Conservation (phyloP, 2,329 filamentous ascomycete genomes). For the Verticillium longisporum region DNA sequence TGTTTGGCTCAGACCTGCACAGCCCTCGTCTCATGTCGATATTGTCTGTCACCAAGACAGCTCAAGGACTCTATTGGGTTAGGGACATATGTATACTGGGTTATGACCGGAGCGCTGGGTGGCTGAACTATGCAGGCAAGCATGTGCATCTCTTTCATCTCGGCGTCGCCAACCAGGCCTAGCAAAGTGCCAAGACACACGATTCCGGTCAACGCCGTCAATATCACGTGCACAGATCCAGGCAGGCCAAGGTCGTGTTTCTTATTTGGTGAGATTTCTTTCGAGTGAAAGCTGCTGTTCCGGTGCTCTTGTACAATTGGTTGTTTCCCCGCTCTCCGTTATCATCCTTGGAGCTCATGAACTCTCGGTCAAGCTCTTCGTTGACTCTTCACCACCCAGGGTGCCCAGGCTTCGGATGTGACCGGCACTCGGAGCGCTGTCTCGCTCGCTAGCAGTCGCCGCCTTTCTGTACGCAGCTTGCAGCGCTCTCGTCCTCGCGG, state of each 20-base stretch:
- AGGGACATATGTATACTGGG: no score
- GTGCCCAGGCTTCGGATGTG: slow-evolving; percentile 85
- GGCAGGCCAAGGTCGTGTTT: background rate
- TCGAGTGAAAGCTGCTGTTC: background rate
- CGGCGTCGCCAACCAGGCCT: background rate
- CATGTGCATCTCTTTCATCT: no score
- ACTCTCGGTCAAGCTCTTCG: slow-evolving; percentile 48
- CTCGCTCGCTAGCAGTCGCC: slow-evolving; percentile 66
- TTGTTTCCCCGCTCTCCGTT: background rate
- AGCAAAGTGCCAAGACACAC: background rate
- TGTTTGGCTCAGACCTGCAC: no score
- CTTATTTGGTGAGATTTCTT: background rate
- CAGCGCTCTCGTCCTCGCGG: slow-evolving; percentile 68
- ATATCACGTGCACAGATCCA: background rate
- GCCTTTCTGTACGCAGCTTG: slow-evolving; percentile 81
- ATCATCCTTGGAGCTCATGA: background rate
- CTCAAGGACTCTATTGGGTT: no score
- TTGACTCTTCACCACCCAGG: slow-evolving; percentile 61
- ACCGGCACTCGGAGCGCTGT: slow-evolving; percentile 73
- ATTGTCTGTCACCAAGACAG: no score
- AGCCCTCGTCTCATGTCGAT: no score
- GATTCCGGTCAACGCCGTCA: background rate
- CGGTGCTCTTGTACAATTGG: background rate
- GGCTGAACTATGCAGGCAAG: no score
- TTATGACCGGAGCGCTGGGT: no score